Conservation (phyloP, 345 rosid species). For the Conringia planisiliqua region DNA sequence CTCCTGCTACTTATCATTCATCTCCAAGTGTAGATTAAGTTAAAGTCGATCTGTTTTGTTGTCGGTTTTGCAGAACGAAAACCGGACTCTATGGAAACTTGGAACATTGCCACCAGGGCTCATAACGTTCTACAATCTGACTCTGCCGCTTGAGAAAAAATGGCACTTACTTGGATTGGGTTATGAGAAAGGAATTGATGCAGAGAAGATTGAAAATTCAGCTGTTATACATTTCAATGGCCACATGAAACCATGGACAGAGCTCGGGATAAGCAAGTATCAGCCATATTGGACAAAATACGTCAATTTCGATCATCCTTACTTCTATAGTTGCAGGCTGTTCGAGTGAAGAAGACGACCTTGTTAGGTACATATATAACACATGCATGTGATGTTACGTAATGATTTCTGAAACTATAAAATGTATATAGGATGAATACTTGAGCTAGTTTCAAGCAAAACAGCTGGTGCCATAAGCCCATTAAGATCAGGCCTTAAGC, state of each 20-base stretch:
- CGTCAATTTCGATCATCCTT: constrained; percentile 33
- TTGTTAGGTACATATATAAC: constrained; percentile 11
- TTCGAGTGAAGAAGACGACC: constrained; percentile 15
- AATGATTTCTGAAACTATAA: background rate
- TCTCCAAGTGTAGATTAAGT: background rate
- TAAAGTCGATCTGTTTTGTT: background rate
- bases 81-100: constrained; percentile 49
- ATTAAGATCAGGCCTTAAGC: too few relatives aligned
- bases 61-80: constrained; percentile 40
- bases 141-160: constrained; percentile 42
- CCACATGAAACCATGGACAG: constrained; percentile 67
- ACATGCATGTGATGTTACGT: background rate
- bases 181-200: constrained; percentile 40
- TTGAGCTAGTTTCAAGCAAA: too few relatives aligned
- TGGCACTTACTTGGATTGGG: constrained; percentile 79
- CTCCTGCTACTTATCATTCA: background rate
- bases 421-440: background rate
- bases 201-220: constrained; percentile 39
- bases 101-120: constrained; percentile 68
- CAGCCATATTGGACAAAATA: constrained; percentile 52
- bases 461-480: too few relatives aligned
- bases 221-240: constrained; percentile 74
- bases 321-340: constrained; percentile 30
- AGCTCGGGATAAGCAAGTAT: constrained; percentile 50
- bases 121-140: constrained; percentile 52